A percentile compares a stretch with the other conserved stretches of the same genome.
Conservation (phyloP, 106 monocot species). For the Acorus calamus region DNA sequence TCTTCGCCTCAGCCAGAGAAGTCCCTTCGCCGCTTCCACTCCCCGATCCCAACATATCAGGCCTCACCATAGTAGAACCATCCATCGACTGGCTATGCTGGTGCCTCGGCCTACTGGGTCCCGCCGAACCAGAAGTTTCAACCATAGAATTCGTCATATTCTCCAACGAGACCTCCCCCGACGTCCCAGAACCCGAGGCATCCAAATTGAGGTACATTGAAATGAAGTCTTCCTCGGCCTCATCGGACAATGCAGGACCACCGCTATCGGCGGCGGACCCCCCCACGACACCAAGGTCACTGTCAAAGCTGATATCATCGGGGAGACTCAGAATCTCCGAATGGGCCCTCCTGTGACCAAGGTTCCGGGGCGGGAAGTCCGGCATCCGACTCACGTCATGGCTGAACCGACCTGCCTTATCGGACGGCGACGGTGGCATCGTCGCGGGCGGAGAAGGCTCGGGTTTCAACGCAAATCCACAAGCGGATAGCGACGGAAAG, state of each 20-base stretch:
- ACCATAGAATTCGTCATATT: too few species aligned
- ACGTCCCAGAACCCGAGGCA: slow-evolving; percentile 10
- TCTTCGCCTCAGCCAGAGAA: slow-evolving; percentile 49
- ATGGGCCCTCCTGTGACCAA: slow-evolving; percentile 62
- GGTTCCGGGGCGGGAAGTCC: slow-evolving; percentile 41
- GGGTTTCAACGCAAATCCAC: not conserved
- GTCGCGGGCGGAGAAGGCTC: not conserved
- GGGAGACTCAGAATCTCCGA: slow-evolving; percentile 78
- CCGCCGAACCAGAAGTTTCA: too few species aligned
- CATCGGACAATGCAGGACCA: slow-evolving; percentile 37
- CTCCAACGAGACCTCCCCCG: not conserved
- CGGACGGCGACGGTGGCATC: not conserved
- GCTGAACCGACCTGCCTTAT: slow-evolving; percentile 15
- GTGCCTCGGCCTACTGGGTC: slow-evolving; percentile 34
- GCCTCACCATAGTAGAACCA: slow-evolving; percentile 44
- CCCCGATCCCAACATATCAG: slow-evolving; percentile 30
- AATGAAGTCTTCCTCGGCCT: slow-evolving; percentile 63
- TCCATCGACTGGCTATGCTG: slow-evolving; percentile 76
- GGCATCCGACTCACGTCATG: slow-evolving; percentile 68
- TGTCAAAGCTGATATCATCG: slow-evolving; percentile 62
- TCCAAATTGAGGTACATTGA: slow-evolving; percentile 75
- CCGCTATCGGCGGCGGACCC: slow-evolving; percentile 3
- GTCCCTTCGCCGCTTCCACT: slow-evolving; percentile 16
- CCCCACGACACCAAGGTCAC: slow-evolving; percentile 47
- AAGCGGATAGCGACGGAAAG: not conserved